Evolutionary conservation across 2,329 filamentous ascomycete species (phyloP).

Genomic region (Podosphaera leucotricha): DNA sequence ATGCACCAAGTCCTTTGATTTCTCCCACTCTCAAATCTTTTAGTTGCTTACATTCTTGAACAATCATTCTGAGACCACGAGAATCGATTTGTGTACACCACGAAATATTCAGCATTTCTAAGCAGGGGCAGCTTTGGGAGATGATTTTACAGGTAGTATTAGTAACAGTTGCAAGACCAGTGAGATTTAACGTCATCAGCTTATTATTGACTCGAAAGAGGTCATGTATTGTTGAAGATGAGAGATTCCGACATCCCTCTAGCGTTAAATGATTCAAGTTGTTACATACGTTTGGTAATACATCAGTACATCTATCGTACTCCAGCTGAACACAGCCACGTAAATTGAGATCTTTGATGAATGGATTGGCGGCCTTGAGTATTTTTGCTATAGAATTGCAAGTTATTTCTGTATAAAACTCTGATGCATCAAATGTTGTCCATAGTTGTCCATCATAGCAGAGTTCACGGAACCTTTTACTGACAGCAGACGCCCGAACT

Average conservation of each 20-base stretch:
- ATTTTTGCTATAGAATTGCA: conserved; percentile 65
- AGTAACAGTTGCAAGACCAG: conserved; percentile 54
- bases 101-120: conserved; percentile 74
- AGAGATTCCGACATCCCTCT: conserved; percentile 73
- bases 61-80: conserved; percentile 45
- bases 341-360: conserved; percentile 74
- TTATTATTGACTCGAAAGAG: conserved; percentile 50
- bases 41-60: conserved; percentile 49
- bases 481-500: conserved; percentile 53
- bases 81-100: conserved; percentile 82
- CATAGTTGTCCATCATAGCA: conserved; percentile 94
- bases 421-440: conserved; percentile 60
- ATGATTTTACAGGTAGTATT: conserved; percentile 77
- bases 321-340: conserved; percentile 76
- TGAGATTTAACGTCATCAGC: conserved; percentile 67
- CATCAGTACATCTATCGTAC: conserved; percentile 54
- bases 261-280: conserved; percentile 76
- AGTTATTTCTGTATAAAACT: conserved; percentile 73
- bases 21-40: conserved; percentile 66
- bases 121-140: conserved; percentile 50
- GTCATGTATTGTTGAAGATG: conserved; percentile 52
- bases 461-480: conserved; percentile 52
- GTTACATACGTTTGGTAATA: conserved; percentile 59
- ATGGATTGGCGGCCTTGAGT: conserved; percentile 65
- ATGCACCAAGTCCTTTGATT: conserved; percentile 53